phyloP scores from a whole-genome alignment of 2,329 filamentous ascomycete genomes.

The Diaporthe aspalathi region DNA sequence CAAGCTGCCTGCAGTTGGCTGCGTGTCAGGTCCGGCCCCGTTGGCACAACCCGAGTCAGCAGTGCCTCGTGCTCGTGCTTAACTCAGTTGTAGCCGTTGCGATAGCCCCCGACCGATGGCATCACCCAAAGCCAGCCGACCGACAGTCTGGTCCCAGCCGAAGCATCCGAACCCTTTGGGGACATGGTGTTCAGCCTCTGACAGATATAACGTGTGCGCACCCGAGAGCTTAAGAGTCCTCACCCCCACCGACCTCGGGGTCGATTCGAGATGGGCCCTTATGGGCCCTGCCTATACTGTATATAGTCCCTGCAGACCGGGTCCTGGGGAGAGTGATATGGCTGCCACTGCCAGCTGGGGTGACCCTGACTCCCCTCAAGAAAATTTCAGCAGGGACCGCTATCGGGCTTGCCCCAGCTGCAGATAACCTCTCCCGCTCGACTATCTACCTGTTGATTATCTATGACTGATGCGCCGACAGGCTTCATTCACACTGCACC shows the following conservation, averaged over 20 bases:
- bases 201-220: no score
- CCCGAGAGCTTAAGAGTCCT: not conserved
- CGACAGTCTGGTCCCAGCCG: slow-evolving; percentile 13
- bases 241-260: slow-evolving; percentile 23
- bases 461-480: slow-evolving; percentile 16
- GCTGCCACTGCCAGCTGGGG: not conserved
- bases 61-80: not conserved
- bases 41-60: slow-evolving; percentile 1
- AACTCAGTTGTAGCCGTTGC: not conserved
- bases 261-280: not conserved
- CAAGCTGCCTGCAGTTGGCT: not conserved
- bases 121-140: no score
- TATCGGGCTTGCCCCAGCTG: slow-evolving; percentile 24
- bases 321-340: not conserved
- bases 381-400: slow-evolving; percentile 34
- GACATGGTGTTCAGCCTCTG: not conserved
- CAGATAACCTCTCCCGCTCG: slow-evolving; percentile 22
- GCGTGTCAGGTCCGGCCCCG: not conserved
- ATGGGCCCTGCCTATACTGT: not conserved
- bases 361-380: slow-evolving; percentile 3
- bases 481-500: not conserved
- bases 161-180: not conserved
- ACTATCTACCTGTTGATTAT: no score
- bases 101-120: no score
- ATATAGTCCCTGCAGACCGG: not conserved